phyloP scores from a whole-genome alignment of 306 rosid species.

The Sphenostylis stenocarpa region DNA sequence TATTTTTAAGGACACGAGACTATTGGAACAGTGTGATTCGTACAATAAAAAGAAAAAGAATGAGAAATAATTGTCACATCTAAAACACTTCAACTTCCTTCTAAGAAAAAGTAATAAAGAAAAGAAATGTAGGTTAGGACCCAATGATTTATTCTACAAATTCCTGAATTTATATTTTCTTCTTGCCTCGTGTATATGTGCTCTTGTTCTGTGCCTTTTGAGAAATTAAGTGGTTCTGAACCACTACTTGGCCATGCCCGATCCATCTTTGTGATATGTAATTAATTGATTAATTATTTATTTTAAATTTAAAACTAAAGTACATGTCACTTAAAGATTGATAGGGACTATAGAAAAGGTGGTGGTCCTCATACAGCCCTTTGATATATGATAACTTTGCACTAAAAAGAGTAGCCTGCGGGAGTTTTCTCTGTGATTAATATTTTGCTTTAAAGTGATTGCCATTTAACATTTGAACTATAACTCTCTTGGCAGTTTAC shows the following conservation, averaged over 20 bases:
- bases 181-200: not conserved
- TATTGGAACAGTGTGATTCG: not conserved
- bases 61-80: not conserved
- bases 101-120: not conserved
- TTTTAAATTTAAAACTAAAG: too few relatives aligned
- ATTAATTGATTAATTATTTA: too few relatives aligned
- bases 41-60: not conserved
- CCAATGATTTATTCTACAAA: not conserved
- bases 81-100: not conserved
- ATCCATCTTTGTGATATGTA: too few relatives aligned
- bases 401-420: not conserved
- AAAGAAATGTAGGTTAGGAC: not conserved
- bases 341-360: too few relatives aligned
- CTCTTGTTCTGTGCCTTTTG: not conserved
- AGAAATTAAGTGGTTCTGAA: too few relatives aligned
- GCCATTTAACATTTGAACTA: not conserved
- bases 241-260: too few relatives aligned
- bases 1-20: not conserved
- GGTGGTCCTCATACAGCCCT: not conserved
- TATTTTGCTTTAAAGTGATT: constrained; percentile 5
- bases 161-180: constrained; percentile 9
- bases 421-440: constrained; percentile 9
- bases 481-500: constrained; percentile 3
- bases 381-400: constrained; percentile 7
- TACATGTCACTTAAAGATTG: too few relatives aligned